phyloP scores from a whole-genome alignment of 257 asterid species.

The Scutellaria minor region DNA sequence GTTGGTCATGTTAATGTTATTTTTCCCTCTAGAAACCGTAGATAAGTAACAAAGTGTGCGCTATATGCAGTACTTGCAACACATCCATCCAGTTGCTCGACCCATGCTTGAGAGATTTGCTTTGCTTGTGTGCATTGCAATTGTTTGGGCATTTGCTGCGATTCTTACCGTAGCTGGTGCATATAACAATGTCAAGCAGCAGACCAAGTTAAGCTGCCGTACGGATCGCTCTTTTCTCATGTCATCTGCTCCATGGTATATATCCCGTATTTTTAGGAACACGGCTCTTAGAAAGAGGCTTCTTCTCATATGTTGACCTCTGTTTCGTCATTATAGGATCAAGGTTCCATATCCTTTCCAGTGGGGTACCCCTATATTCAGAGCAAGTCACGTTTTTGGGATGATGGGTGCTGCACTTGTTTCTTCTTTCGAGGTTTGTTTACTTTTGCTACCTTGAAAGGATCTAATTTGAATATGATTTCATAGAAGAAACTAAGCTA shows the following conservation, averaged over 20 bases:
- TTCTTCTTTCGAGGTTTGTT: slow-evolving; percentile 88
- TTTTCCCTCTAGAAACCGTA: background rate
- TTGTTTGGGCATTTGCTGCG: slow-evolving; percentile 94
- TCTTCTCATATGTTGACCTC: slow-evolving; percentile 19
- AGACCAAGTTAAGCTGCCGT: slow-evolving; percentile 76
- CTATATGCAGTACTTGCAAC: slow-evolving; percentile 73
- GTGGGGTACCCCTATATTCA: slow-evolving; percentile 87
- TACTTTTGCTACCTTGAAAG: slow-evolving; percentile 22
- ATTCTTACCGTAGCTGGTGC: slow-evolving; percentile 98
- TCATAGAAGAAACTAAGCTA: background rate
- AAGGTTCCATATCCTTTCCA: slow-evolving; percentile 79
- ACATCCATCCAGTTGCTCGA: slow-evolving; percentile 55
- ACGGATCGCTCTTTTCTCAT: slow-evolving; percentile 76
- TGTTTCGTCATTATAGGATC: slow-evolving; percentile 56
- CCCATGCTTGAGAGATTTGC: slow-evolving; percentile 90
- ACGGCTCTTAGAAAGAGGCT: slow-evolving; percentile 44
- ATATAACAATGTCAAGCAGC: slow-evolving; percentile 68
- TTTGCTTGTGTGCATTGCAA: slow-evolving; percentile 70
- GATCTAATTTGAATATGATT: slow-evolving; percentile 9
- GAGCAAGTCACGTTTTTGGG: slow-evolving; percentile 95
- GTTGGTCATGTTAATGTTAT: background rate
- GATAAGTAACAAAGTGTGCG: slow-evolving; percentile 15
- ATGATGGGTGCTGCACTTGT: slow-evolving; percentile 99
- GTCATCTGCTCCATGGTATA: slow-evolving; percentile 92
- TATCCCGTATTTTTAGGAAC: slow-evolving; percentile 18